Evolutionary conservation across 2,329 filamentous ascomycete genomes (phyloP), one percentile per base, ranked within the genome.

Genomic region (Ophidiomyces ophidiicola): DNA sequence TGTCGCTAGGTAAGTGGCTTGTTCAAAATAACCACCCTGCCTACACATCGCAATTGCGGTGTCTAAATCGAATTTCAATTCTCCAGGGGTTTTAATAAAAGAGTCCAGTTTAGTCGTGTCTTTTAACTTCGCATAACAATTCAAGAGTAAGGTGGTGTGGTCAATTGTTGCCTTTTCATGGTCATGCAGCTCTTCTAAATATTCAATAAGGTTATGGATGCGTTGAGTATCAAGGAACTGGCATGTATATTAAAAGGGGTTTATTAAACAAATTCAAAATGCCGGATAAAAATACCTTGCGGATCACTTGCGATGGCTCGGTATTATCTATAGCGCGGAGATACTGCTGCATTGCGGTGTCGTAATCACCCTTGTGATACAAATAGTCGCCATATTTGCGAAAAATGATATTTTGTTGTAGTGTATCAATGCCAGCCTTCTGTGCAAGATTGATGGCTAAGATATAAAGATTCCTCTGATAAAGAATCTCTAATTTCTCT

Each of bases 321-420:
- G 88, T 96, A 43, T 84, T 90, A 55, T 94, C 87, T 44, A 98
- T 94, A 0, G 92, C 88, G 50, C 85, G 82, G 46, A 98, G 77
- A 55, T 98, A 98, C 58, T 96, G 90, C 52, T 92, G 81, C 92
- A 98, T 98, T n/a, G 92, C 87, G 5, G 83, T 90, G 54, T 98
- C 90, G 54, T 88, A 98, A 54, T 94, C 87, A 3, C 82, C 85
- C 53, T 93, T 94, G 48, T 92, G 84, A 53, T 98, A 96, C 3
- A 96, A 63, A 53, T 88, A 83, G 56, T 98, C 90, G 8, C 88
- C 90, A 58, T 94, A 96, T 56, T 80, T 87, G 43, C 88, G 78
- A 54, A 88, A 92, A 43, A 98, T 98, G 42, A 82, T 69, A 52
- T 92, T 94, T 51, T 93, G 84, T 58, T 94, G 84, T 32, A 79